phyloP scores from a whole-genome alignment of 2,329 filamentous ascomycete species.

The Cercospora sp. region DNA sequence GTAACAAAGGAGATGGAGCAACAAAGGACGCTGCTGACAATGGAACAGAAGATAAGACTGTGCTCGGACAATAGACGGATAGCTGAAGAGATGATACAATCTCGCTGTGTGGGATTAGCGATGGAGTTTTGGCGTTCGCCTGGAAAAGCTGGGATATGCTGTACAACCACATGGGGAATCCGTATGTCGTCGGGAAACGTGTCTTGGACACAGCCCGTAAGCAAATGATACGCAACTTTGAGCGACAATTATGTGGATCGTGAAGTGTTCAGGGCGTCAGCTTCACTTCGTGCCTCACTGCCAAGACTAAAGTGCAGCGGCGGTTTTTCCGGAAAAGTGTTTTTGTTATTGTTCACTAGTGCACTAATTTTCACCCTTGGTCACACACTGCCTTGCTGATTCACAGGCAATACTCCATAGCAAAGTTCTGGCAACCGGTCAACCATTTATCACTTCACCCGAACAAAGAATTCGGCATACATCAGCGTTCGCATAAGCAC shows the following conservation, averaged over 20 bases:
- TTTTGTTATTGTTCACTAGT: not conserved
- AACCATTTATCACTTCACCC: not conserved
- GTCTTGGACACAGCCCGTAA: not conserved
- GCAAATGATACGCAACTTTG: not conserved
- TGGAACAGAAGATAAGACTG: conserved; percentile 45
- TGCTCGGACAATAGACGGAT: conserved; percentile 44
- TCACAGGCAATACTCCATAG: not conserved
- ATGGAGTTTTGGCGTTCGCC: conserved; percentile 26
- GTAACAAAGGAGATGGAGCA: not conserved
- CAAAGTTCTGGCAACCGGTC: not conserved
- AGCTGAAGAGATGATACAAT: not conserved
- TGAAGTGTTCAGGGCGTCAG: not conserved
- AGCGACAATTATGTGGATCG: too few relatives aligned
- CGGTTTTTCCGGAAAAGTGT: not conserved
- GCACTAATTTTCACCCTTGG: not conserved
- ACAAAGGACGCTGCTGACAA: conserved; percentile 5
- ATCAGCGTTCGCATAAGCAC: not conserved
- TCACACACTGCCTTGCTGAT: not conserved
- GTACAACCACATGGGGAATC: not conserved
- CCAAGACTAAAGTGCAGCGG: not conserved
- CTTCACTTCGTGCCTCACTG: not conserved
- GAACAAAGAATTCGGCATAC: not conserved
- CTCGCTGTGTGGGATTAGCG: conserved; percentile 28
- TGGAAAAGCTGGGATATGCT: not conserved
- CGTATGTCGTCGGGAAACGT: not conserved